Conservation (phyloP, 441 rosid species). For the Aquilaria agallochum region DNA sequence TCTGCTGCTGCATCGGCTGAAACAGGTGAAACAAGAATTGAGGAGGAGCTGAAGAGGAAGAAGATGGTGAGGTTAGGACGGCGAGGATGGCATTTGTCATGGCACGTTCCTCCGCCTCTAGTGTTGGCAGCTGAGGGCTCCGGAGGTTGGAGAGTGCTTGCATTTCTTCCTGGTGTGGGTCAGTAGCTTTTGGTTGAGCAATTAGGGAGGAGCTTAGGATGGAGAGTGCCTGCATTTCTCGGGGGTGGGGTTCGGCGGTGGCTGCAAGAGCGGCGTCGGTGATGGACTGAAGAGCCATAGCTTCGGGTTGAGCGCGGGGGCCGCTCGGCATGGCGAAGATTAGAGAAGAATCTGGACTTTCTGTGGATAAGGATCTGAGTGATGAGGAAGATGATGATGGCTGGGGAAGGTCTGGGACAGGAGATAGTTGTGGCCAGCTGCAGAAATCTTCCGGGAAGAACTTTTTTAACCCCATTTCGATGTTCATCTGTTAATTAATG, state of each 20-base stretch:
- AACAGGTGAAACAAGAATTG: no score
- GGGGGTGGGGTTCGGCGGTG: constrained; percentile 19
- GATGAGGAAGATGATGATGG: constrained; percentile 70
- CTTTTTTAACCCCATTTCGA: constrained; percentile 47
- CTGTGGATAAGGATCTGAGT: constrained; percentile 48
- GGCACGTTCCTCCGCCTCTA: constrained; percentile 46
- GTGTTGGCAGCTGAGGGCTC: constrained; percentile 32
- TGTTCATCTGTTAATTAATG: constrained; percentile 36
- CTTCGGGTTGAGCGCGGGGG: constrained; percentile 23
- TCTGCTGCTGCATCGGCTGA: constrained; percentile 17
- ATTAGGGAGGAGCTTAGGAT: no score
- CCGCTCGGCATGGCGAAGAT: constrained; percentile 35
- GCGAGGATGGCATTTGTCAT: constrained; percentile 67
- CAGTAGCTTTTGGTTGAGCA: no score
- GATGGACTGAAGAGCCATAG: constrained; percentile 10
- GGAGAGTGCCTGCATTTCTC: constrained; percentile 20
- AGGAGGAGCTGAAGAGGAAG: constrained; percentile 29
- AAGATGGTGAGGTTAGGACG: constrained; percentile 46
- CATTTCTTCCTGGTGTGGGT: no score
- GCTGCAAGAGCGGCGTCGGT: constrained; percentile 14
- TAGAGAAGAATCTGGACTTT: constrained; percentile 58
- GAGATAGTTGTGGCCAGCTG: constrained; percentile 21
- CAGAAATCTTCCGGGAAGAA: constrained; percentile 51
- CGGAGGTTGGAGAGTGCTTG: background rate
- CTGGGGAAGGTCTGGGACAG: constrained; percentile 23